phyloP scores from a whole-genome alignment of 306 rosid species.

The Quercus agrifolia region DNA sequence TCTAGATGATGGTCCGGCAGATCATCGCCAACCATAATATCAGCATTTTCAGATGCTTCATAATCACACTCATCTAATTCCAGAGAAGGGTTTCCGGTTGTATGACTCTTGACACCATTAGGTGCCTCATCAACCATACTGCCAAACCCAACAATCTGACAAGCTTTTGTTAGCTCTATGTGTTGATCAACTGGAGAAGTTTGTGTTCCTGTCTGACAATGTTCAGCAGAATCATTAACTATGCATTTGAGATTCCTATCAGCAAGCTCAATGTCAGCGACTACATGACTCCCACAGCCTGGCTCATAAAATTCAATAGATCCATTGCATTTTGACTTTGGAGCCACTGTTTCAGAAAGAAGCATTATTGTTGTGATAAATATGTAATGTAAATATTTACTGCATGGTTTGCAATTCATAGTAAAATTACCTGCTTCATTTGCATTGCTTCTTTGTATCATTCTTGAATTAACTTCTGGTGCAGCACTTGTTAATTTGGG shows the following conservation, averaged over 20 bases:
- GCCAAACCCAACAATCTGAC: slow-evolving; percentile 19
- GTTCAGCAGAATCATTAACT: slow-evolving; percentile 38
- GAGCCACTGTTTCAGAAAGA: slow-evolving; percentile 33
- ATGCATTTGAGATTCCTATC: slow-evolving; percentile 32
- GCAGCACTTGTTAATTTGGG: slow-evolving; percentile 17
- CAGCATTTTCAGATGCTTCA: slow-evolving; percentile 38
- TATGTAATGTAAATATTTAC: not conserved
- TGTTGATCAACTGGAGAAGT: slow-evolving; percentile 29
- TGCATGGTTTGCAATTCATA: slow-evolving; percentile 8
- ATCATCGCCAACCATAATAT: slow-evolving; percentile 42
- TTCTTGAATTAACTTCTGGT: slow-evolving; percentile 25
- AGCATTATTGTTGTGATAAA: slow-evolving; percentile 11
- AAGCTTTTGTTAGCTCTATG: slow-evolving; percentile 27
- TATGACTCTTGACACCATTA: slow-evolving; percentile 30
- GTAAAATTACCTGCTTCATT: slow-evolving; percentile 38
- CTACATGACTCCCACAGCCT: slow-evolving; percentile 45
- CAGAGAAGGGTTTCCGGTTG: slow-evolving; percentile 24
- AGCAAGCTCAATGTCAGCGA: slow-evolving; percentile 37
- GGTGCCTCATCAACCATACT: slow-evolving; percentile 21
- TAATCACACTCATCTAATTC: slow-evolving; percentile 36
- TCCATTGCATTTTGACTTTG: slow-evolving; percentile 23
- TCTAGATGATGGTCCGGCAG: slow-evolving; percentile 48
- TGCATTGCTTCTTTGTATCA: slow-evolving; percentile 35
- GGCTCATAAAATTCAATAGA: slow-evolving; percentile 22
- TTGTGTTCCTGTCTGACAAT: slow-evolving; percentile 38